Evolutionary conservation across 2,329 filamentous ascomycete species (phyloP), one percentile per base, ranked within the genome.

Genomic region (Colletotrichum sidae): DNA sequence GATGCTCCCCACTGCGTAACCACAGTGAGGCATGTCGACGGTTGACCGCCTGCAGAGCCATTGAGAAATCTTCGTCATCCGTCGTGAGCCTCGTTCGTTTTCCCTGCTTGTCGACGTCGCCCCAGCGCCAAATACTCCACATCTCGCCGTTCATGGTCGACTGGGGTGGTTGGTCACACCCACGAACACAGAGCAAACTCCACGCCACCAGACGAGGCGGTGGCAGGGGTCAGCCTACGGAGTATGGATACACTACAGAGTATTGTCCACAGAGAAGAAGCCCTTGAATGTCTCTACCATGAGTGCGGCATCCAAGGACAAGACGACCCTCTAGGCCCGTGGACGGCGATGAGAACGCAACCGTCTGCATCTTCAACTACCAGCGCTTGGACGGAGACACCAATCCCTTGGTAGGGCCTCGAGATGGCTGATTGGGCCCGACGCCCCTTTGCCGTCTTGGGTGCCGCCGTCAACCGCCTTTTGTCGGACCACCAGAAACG

Each of bases 401-500:
- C 33, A 37, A 45, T 17, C 45, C 41, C 17, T 42, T 4, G 49
- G 46, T 53, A 59, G 60, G 59, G 50, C 54, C 51, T 51, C 55
- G 42, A 47, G 42, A 51, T 35, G 54, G 50, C 42, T 67, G 64
- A 60, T 65, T 67, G 64, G 54, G 34, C 44, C 39, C 44, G 60
- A 51, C 44, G 59, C 59, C 60, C 60, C 49, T 66, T 54, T 39
- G 52, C 63, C 58, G 41, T 57, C n/a, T 58, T 53, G 60, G 49
- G 42, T 53, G 59, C 53, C 42, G 63, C 59, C 63, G 17, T 49
- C 60, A 65, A 54, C 64, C 60, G 64, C 64, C 60, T 38, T 63
- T 39, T 64, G 44, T 54, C 64, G 64, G 60, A 59, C 60, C 49
- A 60, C 64, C 64, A 67, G 60, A 67, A 67, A 65, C 60, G 60